These are phyloP conservation scores for Amanita inopinata DNA, from an alignment of 768 basidiomycete species.

Conservation along the genomic window DNA sequence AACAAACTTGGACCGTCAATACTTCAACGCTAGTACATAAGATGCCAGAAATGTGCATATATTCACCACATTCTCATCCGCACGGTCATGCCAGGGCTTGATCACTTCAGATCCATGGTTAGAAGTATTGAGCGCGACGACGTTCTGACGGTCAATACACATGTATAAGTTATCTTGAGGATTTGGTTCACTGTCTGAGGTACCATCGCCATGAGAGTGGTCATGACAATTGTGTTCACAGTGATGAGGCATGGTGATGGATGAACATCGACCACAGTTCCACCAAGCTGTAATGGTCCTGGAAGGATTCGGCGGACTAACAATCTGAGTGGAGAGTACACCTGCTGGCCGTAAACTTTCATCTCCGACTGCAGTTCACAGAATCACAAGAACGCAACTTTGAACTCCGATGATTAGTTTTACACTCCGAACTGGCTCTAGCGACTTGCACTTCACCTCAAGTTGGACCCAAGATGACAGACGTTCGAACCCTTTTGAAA, in stretches of 20 bases:
- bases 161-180: conserved; percentile 63
- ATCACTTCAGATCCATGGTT: conserved; percentile 49
- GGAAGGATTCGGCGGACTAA: no score
- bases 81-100: conserved; percentile 80
- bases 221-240: conserved; percentile 37
- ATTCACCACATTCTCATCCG: conserved; percentile 47
- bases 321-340: no score
- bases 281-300: no score
- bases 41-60: conserved; percentile 5
- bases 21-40: conserved; percentile 6
- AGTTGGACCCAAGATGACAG: conserved; percentile 41
- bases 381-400: no score
- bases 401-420: no score
- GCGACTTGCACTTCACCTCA: conserved; percentile 1
- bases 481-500: conserved; percentile 71
- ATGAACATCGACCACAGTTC: no score
- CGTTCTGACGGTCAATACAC: conserved; percentile 73
- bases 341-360: no score
- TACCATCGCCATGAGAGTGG: conserved; percentile 48
- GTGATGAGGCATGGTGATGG: conserved; percentile 39
- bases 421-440: no score
- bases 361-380: no score
- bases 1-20: conserved; percentile 40
- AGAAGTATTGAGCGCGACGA: conserved; percentile 66
- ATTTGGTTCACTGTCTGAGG: conserved; percentile 32